Conservation (phyloP, 768 basidiomycete genomes). For the Russula earlei region DNA sequence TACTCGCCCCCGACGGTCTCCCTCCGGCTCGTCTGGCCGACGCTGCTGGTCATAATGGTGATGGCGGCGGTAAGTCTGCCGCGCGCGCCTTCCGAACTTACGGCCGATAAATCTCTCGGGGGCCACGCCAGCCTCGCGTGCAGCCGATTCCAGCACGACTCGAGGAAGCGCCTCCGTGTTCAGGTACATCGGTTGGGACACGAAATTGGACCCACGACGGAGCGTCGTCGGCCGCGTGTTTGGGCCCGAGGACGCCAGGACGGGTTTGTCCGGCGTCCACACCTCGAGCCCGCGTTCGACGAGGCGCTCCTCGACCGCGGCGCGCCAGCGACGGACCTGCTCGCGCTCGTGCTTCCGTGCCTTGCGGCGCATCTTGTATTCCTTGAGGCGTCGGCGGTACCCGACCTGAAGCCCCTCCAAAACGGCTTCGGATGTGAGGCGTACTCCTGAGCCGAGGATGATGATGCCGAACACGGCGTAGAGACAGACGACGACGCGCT, state of each 20-base stretch:
- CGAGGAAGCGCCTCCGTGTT: constrained; percentile 53
- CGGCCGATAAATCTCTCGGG: constrained; percentile 35
- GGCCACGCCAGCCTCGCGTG: constrained; percentile 59
- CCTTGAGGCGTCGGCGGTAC: constrained; percentile 45
- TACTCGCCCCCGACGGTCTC: background rate
- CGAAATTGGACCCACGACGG: constrained; percentile 20
- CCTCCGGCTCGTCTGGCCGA: background rate
- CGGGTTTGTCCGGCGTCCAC: constrained; percentile 37
- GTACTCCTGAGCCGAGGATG: constrained; percentile 36
- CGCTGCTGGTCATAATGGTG: background rate
- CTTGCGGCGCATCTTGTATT: constrained; percentile 38
- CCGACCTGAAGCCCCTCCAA: constrained; percentile 64
- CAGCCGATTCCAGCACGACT: constrained; percentile 48
- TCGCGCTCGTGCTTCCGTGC: constrained; percentile 34
- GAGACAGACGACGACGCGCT: constrained; percentile 50
- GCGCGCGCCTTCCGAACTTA: constrained; percentile 10
- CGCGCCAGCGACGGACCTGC: constrained; percentile 46
- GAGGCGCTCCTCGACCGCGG: constrained; percentile 58
- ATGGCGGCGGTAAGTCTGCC: background rate
- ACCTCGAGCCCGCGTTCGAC: constrained; percentile 37
- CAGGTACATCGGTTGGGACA: constrained; percentile 38
- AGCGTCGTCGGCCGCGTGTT: constrained; percentile 11
- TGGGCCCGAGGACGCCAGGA: background rate
- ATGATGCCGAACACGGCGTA: constrained; percentile 55
- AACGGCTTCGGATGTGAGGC: constrained; percentile 43